Evolutionary conservation across 495 filamentous ascomycete species (phyloP).

Genomic region (Hyaloscypha hepaticicola): DNA sequence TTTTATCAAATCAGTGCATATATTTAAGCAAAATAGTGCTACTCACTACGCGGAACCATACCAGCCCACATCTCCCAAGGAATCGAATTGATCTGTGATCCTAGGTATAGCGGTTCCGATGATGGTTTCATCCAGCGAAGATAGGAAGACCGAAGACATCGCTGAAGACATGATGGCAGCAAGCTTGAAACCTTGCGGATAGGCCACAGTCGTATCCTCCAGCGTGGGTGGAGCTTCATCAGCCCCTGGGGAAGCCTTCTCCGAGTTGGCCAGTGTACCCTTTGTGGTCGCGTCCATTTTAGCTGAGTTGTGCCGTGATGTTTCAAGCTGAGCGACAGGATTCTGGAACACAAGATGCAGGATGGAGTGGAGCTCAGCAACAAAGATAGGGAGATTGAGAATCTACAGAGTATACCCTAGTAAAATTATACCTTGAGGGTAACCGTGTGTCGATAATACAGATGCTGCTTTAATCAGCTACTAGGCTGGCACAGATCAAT

Average conservation of each 20-base stretch:
- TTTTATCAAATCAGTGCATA: constrained; percentile 22
- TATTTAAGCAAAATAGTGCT: constrained; percentile 26
- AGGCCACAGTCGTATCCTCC: background rate
- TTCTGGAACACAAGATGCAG: background rate
- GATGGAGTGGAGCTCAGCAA: background rate
- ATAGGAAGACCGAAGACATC: constrained; percentile 1
- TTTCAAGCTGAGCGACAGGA: background rate
- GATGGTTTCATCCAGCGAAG: constrained; percentile 6
- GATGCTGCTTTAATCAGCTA: no score
- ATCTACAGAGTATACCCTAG: no score
- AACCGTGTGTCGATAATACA: no score
- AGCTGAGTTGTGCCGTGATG: background rate
- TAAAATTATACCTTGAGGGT: no score
- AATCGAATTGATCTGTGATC: constrained; percentile 45
- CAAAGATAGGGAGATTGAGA: background rate
- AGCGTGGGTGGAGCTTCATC: background rate
- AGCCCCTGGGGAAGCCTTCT: background rate
- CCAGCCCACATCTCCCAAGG: constrained; percentile 46
- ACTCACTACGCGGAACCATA: constrained; percentile 44
- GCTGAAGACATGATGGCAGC: background rate
- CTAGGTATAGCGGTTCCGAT: constrained; percentile 33
- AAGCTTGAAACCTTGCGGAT: constrained; percentile 1
- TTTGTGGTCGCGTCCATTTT: background rate
- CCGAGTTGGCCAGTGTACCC: background rate
- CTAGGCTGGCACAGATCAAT: no score